These are phyloP conservation scores for Parmelia sp. DNA, from an alignment of 495 filamentous ascomycete species.

Conservation along the genomic window DNA sequence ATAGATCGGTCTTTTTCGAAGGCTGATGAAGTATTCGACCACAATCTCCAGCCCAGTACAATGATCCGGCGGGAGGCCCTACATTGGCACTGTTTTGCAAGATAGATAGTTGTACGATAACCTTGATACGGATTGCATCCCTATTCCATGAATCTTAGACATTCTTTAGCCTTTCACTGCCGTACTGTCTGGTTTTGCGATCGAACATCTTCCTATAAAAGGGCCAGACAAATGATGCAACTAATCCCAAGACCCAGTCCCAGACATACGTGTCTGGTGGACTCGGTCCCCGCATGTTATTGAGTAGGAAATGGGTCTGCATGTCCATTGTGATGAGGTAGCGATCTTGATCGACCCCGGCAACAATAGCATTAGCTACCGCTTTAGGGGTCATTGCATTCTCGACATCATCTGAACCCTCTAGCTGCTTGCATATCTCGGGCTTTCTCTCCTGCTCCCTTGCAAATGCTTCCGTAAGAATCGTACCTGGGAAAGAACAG, in stretches of 20 bases:
- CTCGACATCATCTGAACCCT: conserved; percentile 23
- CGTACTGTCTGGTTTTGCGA: conserved; percentile 11
- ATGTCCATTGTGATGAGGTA: conserved; percentile 23
- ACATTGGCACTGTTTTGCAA: too few relatives aligned
- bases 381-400: conserved; percentile 1
- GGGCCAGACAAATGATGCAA: conserved; percentile 22
- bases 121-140: too few relatives aligned
- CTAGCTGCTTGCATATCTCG: conserved; percentile 33
- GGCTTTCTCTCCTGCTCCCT: conserved; percentile 35
- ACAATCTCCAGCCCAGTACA: too few relatives aligned
- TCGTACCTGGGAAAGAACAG: conserved; percentile 33
- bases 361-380: conserved; percentile 19
- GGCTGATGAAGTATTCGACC: too few relatives aligned
- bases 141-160: too few relatives aligned
- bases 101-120: too few relatives aligned
- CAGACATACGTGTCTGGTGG: conserved; percentile 21
- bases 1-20: too few relatives aligned
- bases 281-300: conserved; percentile 31
- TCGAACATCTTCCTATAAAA: conserved; percentile 18
- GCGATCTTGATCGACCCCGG: conserved; percentile 16
- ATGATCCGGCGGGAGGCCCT: too few relatives aligned
- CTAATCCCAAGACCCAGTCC: conserved; percentile 23
- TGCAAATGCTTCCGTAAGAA: conserved; percentile 31
- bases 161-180: too few relatives aligned
- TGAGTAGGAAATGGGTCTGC: conserved; percentile 24